These are phyloP conservation scores for Phytophthora chlamydospora DNA, from an alignment of 352 stramenopile species.

Conservation along the genomic window DNA sequence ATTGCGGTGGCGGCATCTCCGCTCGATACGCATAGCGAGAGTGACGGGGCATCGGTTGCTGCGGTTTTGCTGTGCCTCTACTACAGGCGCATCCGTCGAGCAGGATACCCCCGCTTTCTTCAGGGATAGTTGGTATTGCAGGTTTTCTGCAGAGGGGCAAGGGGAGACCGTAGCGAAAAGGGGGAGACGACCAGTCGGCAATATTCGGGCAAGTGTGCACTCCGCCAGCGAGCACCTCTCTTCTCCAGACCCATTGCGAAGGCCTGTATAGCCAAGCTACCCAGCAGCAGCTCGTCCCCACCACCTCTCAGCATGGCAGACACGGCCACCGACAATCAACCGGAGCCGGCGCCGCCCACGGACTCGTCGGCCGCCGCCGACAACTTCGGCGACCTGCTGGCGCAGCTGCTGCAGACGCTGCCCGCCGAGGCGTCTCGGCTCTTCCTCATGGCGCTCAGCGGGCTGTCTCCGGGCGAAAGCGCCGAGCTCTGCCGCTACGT, in stretches of 20 bases:
- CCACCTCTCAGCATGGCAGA: conserved; percentile 27
- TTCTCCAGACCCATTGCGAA: neutral
- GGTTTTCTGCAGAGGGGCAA: conserved; percentile 20
- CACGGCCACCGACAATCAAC: conserved; percentile 37
- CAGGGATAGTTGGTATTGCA: conserved; percentile 4
- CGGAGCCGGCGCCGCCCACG: conserved; percentile 38
- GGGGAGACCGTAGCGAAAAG: conserved; percentile 19
- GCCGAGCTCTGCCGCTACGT: conserved; percentile 83
- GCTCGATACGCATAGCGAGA: conserved; percentile 14
- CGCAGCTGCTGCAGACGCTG: conserved; percentile 74
- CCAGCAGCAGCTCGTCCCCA: neutral
- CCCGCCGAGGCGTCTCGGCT: conserved; percentile 71
- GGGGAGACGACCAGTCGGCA: conserved; percentile 33
- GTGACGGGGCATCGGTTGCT: conserved; percentile 17
- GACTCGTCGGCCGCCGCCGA: conserved; percentile 24
- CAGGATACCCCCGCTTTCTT: neutral
- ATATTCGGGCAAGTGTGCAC: conserved; percentile 34
- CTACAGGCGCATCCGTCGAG: neutral
- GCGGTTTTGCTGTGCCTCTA: neutral
- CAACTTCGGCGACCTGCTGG: conserved; percentile 79
- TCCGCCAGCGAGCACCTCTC: neutral
- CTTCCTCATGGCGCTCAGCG: conserved; percentile 81
- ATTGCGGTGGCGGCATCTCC: neutral
- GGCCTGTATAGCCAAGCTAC: neutral
- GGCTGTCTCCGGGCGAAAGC: conserved; percentile 71